These are phyloP conservation scores for Gloeopeniophorella convolvens DNA, from an alignment of 768 basidiomycete species.

Conservation along the genomic window DNA sequence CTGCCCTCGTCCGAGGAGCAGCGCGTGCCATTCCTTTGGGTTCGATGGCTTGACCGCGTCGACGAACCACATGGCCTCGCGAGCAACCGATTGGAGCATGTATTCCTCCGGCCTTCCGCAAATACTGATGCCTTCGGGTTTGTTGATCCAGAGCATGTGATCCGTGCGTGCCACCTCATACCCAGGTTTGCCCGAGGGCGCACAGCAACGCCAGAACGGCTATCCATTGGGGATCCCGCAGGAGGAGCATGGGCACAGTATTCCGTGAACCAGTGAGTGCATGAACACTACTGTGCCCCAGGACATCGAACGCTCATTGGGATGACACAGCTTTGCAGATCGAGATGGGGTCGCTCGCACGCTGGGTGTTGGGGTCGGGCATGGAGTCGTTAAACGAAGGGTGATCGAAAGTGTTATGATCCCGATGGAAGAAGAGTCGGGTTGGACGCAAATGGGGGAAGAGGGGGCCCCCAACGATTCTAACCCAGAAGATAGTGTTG, in stretches of 20 bases:
- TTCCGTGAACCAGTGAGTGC: neutral
- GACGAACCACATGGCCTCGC: neutral
- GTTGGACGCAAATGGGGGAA: too few species aligned
- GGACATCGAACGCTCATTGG: too few species aligned
- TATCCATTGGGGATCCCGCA: slow-evolving; percentile 9
- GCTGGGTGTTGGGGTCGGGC: slow-evolving; percentile 18
- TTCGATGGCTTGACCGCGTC: neutral
- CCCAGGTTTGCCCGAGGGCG: slow-evolving; percentile 32
- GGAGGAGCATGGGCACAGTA: neutral
- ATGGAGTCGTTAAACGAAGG: neutral
- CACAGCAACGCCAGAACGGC: slow-evolving; percentile 13
- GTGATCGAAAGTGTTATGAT: neutral
- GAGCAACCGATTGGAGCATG: slow-evolving; percentile 26
- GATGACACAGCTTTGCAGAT: slow-evolving; percentile 22
- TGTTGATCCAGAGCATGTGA: slow-evolving; percentile 35
- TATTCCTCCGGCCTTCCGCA: slow-evolving; percentile 31
- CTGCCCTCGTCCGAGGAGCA: neutral
- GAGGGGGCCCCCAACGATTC: too few species aligned
- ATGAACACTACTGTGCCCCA: too few species aligned
- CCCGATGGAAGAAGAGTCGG: too few species aligned
- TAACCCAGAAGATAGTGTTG: too few species aligned
- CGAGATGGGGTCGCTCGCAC: slow-evolving; percentile 21
- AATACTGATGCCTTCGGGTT: slow-evolving; percentile 37
- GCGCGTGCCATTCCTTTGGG: slow-evolving; percentile 2
- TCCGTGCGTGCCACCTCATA: slow-evolving; percentile 37